Percentiles rank a stretch among this genome's conserved stretches.
phyloP scores from a whole-genome alignment of 805 yeast genomes.

The Yamadazyma olivae region DNA sequence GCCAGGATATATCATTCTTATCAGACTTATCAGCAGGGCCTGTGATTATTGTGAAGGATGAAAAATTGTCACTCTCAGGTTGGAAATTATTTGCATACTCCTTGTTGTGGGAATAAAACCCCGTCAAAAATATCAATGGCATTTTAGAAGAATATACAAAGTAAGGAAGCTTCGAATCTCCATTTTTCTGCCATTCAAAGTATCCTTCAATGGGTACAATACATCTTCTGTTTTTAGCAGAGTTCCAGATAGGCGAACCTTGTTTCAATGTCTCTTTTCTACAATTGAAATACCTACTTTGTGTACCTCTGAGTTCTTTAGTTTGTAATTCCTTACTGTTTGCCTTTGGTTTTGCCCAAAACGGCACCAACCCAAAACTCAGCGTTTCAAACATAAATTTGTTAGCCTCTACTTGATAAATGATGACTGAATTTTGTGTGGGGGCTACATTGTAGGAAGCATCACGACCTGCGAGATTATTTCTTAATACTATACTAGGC shows the following conservation, averaged over 20 bases:
- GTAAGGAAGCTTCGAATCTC: slow-evolving; percentile 55
- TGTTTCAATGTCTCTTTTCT: slow-evolving; percentile 57
- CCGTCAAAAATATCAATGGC: slow-evolving; percentile 61
- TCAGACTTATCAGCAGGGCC: slow-evolving; percentile 50
- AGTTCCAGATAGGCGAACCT: slow-evolving; percentile 56
- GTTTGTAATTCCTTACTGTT: slow-evolving; percentile 18
- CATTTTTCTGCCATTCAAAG: slow-evolving; percentile 68
- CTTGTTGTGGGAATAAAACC: slow-evolving; percentile 36
- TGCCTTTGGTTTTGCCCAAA: slow-evolving; percentile 52
- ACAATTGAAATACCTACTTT: slow-evolving; percentile 68
- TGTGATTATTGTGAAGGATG: slow-evolving; percentile 68
- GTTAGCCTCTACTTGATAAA: slow-evolving; percentile 15
- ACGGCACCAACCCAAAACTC: slow-evolving; percentile 81
- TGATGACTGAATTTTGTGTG: slow-evolving; percentile 47
- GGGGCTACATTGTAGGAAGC: slow-evolving; percentile 64
- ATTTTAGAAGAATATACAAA: slow-evolving; percentile 54
- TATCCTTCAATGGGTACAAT: slow-evolving; percentile 80
- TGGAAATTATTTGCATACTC: slow-evolving; percentile 21
- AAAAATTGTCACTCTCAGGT: slow-evolving; percentile 23
- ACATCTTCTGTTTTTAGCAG: slow-evolving; percentile 54
- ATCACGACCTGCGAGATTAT: slow-evolving; percentile 14
- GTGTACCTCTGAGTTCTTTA: slow-evolving; percentile 29
- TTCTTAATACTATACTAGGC: slow-evolving; percentile 5
- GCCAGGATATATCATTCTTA: slow-evolving; percentile 55
- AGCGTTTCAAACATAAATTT: slow-evolving; percentile 44